Conservation (phyloP, 106 monocot genomes). For the Xerophyta viscosa region DNA sequence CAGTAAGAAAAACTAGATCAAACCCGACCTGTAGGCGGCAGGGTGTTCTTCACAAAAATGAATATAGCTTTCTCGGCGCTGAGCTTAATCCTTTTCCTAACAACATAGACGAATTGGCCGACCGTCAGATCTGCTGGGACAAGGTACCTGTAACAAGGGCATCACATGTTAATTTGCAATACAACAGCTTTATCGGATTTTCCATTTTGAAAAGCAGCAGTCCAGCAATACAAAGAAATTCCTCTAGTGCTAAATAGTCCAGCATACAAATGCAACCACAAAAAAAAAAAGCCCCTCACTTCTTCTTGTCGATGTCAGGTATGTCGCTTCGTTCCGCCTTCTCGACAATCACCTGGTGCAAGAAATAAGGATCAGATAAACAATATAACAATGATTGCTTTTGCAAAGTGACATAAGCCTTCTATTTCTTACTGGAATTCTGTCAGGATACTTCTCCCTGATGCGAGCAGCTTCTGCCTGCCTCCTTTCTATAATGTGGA, state of each 20-base stretch:
- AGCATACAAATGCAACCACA: background rate
- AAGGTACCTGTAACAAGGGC: slow-evolving; percentile 48
- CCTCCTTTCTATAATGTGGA: slow-evolving; percentile 62
- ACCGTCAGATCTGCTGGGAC: slow-evolving; percentile 92
- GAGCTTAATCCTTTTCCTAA: slow-evolving; percentile 92
- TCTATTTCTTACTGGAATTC: slow-evolving; percentile 31
- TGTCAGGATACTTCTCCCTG: slow-evolving; percentile 66
- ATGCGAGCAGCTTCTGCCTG: slow-evolving; percentile 59
- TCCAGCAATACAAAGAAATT: no score
- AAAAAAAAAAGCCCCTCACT: no score
- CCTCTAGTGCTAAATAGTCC: no score
- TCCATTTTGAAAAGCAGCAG: no score
- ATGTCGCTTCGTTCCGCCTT: slow-evolving; percentile 61
- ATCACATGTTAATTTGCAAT: no score
- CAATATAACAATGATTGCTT: background rate
- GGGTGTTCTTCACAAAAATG: slow-evolving; percentile 86
- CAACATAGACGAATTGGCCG: slow-evolving; percentile 96
- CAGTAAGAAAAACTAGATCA: no score
- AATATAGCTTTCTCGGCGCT: slow-evolving; percentile 95
- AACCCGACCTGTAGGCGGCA: slow-evolving; percentile 70
- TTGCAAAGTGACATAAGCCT: background rate
- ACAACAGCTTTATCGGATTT: no score
- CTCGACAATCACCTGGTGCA: slow-evolving; percentile 43
- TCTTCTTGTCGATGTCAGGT: slow-evolving; percentile 74
- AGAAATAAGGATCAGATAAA: background rate